These are phyloP conservation scores for Botrytis deweyae DNA, from an alignment of 2,329 filamentous ascomycete genomes.

Conservation along the genomic window DNA sequence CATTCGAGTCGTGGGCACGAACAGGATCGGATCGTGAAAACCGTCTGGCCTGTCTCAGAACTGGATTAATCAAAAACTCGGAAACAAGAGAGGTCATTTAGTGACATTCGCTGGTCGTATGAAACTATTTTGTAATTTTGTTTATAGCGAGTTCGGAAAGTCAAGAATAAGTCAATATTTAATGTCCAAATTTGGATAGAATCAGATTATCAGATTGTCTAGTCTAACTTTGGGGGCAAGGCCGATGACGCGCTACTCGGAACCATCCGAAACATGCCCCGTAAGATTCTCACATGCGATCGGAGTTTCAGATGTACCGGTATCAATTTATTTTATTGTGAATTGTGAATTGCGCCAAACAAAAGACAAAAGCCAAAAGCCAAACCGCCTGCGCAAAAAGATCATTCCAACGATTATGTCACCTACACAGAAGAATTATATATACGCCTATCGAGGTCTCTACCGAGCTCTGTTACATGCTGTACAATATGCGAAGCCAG, in stretches of 20 bases:
- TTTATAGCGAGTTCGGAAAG: neutral
- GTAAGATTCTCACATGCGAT: constrained; percentile 20
- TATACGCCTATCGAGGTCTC: constrained; percentile 68
- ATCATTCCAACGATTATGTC: neutral
- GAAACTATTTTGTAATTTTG: constrained; percentile 1
- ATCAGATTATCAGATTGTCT: neutral
- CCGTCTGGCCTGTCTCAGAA: constrained; percentile 63
- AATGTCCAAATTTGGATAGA: constrained; percentile 4
- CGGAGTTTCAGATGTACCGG: constrained; percentile 3
- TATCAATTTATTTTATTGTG: neutral
- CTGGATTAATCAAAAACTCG: constrained; percentile 65
- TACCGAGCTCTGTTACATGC: constrained; percentile 67
- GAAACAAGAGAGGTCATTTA: constrained; percentile 63
- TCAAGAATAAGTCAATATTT: neutral
- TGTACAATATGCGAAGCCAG: constrained; percentile 68
- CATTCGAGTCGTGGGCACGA: constrained; percentile 40
- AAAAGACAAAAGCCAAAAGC: no score
- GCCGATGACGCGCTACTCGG: constrained; percentile 26
- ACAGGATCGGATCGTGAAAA: constrained; percentile 50
- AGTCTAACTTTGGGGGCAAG: constrained; percentile 1
- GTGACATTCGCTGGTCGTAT: constrained; percentile 30
- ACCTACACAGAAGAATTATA: constrained; percentile 43
- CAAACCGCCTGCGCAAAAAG: neutral
- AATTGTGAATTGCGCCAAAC: neutral
- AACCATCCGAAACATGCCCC: constrained; percentile 16